Percentiles rank a stretch among this genome's conserved stretches.
These are phyloP conservation scores for Trichomonas vaginalis DNA, from an alignment of 208 protist genomes.

Conservation along the genomic window DNA sequence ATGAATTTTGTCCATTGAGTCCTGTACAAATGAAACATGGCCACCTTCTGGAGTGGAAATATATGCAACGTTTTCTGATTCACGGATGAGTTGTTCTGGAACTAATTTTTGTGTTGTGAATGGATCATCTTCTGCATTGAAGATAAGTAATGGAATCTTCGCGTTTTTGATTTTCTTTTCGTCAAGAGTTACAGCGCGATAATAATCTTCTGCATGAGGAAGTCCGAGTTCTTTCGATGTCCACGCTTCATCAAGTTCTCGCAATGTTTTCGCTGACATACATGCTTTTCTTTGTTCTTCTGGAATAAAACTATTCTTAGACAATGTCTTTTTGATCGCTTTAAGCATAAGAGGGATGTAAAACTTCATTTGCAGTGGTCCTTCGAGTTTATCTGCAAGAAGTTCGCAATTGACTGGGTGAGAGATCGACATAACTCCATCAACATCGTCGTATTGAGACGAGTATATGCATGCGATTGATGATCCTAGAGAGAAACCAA, in stretches of 20 bases:
- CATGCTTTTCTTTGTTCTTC: neutral
- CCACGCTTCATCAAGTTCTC: neutral
- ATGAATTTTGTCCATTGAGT: neutral
- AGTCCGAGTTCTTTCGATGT: neutral
- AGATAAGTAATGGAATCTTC: neutral
- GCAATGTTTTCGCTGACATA: neutral
- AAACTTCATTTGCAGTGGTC: neutral
- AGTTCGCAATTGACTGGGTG: neutral
- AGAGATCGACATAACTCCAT: neutral
- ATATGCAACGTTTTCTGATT: neutral
- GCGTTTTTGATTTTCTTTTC: neutral
- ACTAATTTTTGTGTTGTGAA: neutral
- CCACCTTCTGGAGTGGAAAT: neutral
- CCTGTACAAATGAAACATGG: neutral
- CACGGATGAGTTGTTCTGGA: neutral
- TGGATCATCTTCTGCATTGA: neutral
- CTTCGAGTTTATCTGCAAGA: neutral
- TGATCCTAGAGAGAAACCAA: neutral
- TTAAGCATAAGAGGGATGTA: neutral
- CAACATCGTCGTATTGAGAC: neutral
- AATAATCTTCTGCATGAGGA: neutral
- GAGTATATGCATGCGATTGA: neutral
- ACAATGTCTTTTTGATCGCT: neutral
- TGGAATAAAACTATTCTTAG: neutral
- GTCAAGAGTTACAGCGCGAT: neutral